A percentile compares a stretch with the other conserved stretches of the same genome.
Evolutionary conservation across 177 flowering plant species (phyloP).

Genomic region (Vitis hybrid): DNA sequence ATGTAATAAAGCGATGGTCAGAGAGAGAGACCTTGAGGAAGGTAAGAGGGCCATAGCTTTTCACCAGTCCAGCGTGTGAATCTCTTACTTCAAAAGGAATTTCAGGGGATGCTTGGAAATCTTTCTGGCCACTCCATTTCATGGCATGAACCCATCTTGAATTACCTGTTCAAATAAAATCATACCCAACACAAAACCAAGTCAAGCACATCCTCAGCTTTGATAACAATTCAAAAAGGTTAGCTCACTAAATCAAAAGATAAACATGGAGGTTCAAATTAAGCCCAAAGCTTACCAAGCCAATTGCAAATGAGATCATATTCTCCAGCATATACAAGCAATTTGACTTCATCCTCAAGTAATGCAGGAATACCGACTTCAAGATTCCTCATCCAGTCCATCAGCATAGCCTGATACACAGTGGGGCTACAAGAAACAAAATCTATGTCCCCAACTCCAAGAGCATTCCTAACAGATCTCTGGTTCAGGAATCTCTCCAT

Average conservation of each 20-base stretch:
- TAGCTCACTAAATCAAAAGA: no score
- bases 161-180: conserved; percentile 40
- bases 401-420: conserved; percentile 61
- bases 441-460: conserved; percentile 56
- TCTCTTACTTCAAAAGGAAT: conserved; percentile 67
- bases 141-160: conserved; percentile 75
- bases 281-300: conserved; percentile 50
- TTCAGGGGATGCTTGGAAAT: conserved; percentile 51
- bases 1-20: not conserved
- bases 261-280: not conserved
- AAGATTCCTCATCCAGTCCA: conserved; percentile 75
- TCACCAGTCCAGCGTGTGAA: conserved; percentile 68
- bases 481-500: conserved; percentile 55
- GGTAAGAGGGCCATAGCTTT: conserved; percentile 68
- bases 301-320: conserved; percentile 79
- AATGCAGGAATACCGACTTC: conserved; percentile 69
- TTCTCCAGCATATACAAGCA: conserved; percentile 76
- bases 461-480: conserved; percentile 50
- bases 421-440: conserved; percentile 70
- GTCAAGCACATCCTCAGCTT: not conserved
- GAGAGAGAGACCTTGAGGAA: conserved; percentile 69
- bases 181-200: not conserved
- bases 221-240: no score
- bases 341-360: conserved; percentile 62
- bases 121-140: conserved; percentile 63